Percentiles rank a stretch among this genome's conserved stretches.
Conservation (phyloP, 495 filamentous ascomycete species). For the Aspergillus kassunensis region DNA sequence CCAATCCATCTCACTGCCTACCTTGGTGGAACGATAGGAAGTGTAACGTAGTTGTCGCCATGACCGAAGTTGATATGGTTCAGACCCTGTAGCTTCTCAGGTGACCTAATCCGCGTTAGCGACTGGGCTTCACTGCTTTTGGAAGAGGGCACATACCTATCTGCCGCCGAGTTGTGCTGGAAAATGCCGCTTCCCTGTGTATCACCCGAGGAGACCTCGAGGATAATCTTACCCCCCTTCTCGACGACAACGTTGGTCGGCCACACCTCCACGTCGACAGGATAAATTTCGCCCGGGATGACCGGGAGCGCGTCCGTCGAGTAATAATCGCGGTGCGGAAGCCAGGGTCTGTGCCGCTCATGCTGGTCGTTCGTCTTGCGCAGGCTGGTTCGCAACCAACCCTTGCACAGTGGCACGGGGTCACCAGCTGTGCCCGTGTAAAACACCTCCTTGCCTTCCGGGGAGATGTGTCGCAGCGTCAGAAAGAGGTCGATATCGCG, state of each 20-base stretch:
- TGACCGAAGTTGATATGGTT: conserved; percentile 57
- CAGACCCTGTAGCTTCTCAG: conserved; percentile 43
- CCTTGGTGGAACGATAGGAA: conserved; percentile 50
- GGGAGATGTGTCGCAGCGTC: conserved; percentile 55
- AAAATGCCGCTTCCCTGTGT: conserved; percentile 60
- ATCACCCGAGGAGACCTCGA: conserved; percentile 58
- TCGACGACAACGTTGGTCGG: conserved; percentile 63
- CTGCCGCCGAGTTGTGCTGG: conserved; percentile 45
- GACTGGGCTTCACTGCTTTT: too few species aligned
- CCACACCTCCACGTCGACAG: conserved; percentile 65
- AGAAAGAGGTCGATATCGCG: conserved; percentile 64
- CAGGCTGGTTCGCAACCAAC: conserved; percentile 49
- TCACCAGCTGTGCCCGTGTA: conserved; percentile 60
- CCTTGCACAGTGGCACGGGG: conserved; percentile 37
- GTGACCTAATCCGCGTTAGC: conserved; percentile 23
- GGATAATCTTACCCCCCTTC: conserved; percentile 41
- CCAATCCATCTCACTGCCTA: not conserved
- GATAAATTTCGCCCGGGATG: conserved; percentile 53
- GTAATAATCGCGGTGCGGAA: conserved; percentile 60
- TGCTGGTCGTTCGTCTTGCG: conserved; percentile 49
- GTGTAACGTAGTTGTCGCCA: conserved; percentile 49
- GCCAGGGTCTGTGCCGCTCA: conserved; percentile 43
- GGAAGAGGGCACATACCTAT: conserved; percentile 29
- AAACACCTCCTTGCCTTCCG: conserved; percentile 54
- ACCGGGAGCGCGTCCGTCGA: conserved; percentile 54